These are phyloP conservation scores for Penicillium bialowiezense DNA, from an alignment of 495 filamentous ascomycete species.

Conservation along the genomic window DNA sequence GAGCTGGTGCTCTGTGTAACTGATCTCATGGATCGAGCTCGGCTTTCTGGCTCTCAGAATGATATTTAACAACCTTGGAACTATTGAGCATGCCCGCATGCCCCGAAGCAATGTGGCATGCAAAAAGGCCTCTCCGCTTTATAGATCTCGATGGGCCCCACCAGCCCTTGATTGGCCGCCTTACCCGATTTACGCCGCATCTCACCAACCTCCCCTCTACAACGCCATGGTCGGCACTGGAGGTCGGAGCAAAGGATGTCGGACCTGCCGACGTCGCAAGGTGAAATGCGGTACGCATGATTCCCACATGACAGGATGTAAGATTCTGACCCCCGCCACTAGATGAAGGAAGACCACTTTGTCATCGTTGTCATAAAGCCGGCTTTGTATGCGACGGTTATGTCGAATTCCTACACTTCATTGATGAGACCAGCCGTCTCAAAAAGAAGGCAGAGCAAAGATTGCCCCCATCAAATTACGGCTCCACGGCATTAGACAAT, in stretches of 20 bases:
- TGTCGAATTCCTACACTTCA: conserved; percentile 12
- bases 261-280: conserved; percentile 24
- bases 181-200: not conserved
- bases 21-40: no score
- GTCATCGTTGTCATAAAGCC: conserved; percentile 21
- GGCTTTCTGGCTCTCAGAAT: no score
- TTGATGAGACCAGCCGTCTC: conserved; percentile 4
- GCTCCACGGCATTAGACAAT: not conserved
- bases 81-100: no score
- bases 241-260: conserved; percentile 22
- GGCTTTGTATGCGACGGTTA: conserved; percentile 21
- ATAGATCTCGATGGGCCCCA: not conserved
- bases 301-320: no score
- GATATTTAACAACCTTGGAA: no score
- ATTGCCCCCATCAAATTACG: not conserved
- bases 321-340: not conserved
- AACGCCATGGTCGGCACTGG: conserved; percentile 13
- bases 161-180: not conserved
- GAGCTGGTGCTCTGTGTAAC: no score
- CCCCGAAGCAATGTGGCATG: no score
- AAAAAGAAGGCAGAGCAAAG: not conserved
- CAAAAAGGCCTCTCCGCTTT: no score
- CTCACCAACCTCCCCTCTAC: not conserved
- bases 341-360: conserved; percentile 23
- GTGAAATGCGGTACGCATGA: conserved; percentile 20